These are phyloP conservation scores for Ganoderma multipileum DNA, from an alignment of 1,284 basidiomycete species.

Conservation along the genomic window DNA sequence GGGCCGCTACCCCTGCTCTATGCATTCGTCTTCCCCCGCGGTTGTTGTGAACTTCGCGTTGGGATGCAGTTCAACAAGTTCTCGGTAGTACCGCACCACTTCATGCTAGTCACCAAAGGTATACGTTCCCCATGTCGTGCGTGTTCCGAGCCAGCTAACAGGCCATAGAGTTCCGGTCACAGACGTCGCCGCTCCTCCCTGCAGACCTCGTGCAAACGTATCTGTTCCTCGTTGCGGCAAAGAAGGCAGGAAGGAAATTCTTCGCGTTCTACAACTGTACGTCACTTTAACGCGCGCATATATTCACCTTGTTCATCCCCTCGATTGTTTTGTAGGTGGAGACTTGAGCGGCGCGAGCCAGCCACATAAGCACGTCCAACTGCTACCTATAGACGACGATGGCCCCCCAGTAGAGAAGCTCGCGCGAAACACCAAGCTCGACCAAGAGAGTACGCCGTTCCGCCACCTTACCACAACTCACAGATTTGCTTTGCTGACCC, in stretches of 20 bases:
- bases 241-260: conserved; percentile 60
- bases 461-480: conserved; percentile 4
- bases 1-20: background rate
- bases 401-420: conserved; percentile 80
- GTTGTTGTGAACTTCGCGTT: background rate
- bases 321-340: conserved; percentile 58
- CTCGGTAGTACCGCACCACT: conserved; percentile 83
- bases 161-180: conserved; percentile 69
- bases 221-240: conserved; percentile 71
- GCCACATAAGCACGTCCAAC: conserved; percentile 87
- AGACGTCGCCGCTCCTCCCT: conserved; percentile 80
- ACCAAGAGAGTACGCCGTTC: conserved; percentile 59
- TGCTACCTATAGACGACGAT: conserved; percentile 68
- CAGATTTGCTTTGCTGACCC: background rate
- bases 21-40: background rate
- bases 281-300: conserved; percentile 15
- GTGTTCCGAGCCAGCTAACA: background rate
- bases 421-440: conserved; percentile 62
- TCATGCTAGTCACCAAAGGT: conserved; percentile 85
- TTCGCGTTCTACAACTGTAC: conserved; percentile 90
- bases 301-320: background rate
- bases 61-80: conserved; percentile 79
- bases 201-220: conserved; percentile 80
- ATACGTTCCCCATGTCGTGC: conserved; percentile 11
- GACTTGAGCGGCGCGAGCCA: conserved; percentile 87